phyloP scores from a whole-genome alignment of 73 alveolate genomes.

The Tetrahymena thermophila region DNA sequence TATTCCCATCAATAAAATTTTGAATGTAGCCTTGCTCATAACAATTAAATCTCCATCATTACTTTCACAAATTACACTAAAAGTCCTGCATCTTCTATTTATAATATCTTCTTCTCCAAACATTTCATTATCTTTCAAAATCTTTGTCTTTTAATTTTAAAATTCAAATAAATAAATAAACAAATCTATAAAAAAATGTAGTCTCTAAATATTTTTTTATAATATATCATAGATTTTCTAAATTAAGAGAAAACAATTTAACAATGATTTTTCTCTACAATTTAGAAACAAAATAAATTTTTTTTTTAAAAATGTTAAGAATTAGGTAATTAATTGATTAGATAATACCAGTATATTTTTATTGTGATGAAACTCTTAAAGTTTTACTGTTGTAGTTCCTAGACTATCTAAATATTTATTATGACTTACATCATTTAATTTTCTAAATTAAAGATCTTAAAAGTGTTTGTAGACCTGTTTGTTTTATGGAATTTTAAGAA shows the following conservation, averaged over 20 bases:
- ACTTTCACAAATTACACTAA: background rate
- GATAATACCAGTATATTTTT: background rate
- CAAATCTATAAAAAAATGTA: background rate
- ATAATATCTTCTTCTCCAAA: background rate
- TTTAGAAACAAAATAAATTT: too few relatives aligned
- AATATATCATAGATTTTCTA: too few relatives aligned
- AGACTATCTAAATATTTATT: background rate
- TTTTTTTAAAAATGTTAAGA: background rate
- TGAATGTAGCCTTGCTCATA: background rate
- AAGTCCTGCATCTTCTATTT: background rate
- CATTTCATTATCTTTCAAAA: background rate
- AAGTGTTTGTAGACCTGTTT: background rate
- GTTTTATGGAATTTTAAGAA: background rate
- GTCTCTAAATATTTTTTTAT: too few relatives aligned
- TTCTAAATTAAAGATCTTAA: background rate
- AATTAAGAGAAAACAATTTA: too few relatives aligned
- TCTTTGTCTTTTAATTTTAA: background rate
- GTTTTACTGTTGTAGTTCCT: background rate
- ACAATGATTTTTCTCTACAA: too few relatives aligned
- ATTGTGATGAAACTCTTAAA: background rate
- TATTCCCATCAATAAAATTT: background rate
- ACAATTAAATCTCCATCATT: background rate
- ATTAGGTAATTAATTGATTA: background rate
- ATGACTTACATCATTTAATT: background rate
- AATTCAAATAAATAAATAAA: background rate